Evolutionary conservation across 2,329 filamentous ascomycete species (phyloP).

Genomic region (Penicillium occitanis): DNA sequence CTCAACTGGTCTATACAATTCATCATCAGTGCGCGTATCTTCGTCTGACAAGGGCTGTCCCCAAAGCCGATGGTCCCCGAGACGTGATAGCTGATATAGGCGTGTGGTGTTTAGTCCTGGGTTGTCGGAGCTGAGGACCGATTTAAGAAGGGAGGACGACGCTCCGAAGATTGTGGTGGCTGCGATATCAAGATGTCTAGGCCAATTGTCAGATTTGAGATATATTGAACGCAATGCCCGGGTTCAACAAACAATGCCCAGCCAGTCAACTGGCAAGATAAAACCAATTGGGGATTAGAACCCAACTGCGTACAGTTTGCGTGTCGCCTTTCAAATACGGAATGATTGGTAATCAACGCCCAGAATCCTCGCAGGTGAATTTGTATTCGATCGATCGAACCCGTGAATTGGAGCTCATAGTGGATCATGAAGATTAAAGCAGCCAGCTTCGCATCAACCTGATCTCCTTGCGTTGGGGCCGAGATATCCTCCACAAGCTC

Average conservation of each 20-base stretch:
- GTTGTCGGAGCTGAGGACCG: conserved; percentile 1
- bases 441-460: conserved; percentile 15
- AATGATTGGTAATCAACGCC: not conserved
- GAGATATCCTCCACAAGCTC: conserved; percentile 3
- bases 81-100: conserved; percentile 2
- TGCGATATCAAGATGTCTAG: conserved; percentile 10
- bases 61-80: conserved; percentile 8
- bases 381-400: not conserved
- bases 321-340: conserved; percentile 1
- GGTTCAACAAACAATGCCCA: conserved; percentile 13
- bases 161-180: conserved; percentile 10
- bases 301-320: not conserved
- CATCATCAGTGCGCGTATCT: conserved; percentile 5
- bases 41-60: not conserved
- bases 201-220: not conserved
- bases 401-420: not conserved
- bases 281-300: conserved; percentile 1
- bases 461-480: not conserved
- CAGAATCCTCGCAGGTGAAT: conserved; percentile 10
- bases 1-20: conserved; percentile 10
- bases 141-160: conserved; percentile 2
- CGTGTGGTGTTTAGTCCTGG: not conserved
- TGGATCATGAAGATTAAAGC: conserved; percentile 9
- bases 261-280: conserved; percentile 15
- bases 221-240: not conserved